These are phyloP conservation scores for Aspergillus sp. DNA, from an alignment of 2,329 filamentous ascomycete species.

Conservation along the genomic window DNA sequence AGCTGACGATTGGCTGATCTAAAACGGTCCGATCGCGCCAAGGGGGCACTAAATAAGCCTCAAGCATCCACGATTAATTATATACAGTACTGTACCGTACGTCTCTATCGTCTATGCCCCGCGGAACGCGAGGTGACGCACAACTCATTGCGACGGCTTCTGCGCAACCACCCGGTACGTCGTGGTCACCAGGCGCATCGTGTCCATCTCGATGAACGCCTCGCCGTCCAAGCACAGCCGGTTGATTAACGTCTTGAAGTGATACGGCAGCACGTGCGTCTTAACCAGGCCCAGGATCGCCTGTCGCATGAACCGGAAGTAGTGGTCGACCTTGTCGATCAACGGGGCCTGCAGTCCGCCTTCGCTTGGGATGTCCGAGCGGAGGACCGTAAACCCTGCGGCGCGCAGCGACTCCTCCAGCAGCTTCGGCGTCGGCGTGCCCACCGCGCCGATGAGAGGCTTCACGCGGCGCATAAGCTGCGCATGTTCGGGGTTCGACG, in stretches of 20 bases:
- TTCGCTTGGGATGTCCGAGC: conserved; percentile 45
- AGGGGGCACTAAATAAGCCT: too few relatives aligned
- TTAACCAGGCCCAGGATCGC: conserved; percentile 42
- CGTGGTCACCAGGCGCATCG: conserved; percentile 43
- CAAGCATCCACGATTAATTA: too few relatives aligned
- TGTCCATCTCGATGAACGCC: conserved; percentile 49
- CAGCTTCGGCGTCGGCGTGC: conserved; percentile 42
- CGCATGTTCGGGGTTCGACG: conserved; percentile 38
- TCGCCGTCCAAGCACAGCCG: conserved; percentile 45
- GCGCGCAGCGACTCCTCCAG: conserved; percentile 39
- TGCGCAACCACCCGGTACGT: conserved; percentile 46
- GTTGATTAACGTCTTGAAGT: conserved; percentile 47
- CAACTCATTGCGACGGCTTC: conserved; percentile 31
- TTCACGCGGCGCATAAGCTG: conserved; percentile 48
- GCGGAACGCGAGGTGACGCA: too few relatives aligned
- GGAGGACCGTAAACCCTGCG: conserved; percentile 41
- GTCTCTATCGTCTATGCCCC: too few relatives aligned
- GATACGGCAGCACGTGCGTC: conserved; percentile 38
- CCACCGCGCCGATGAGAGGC: conserved; percentile 47
- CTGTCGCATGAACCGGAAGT: conserved; percentile 44
- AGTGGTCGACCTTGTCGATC: conserved; percentile 47
- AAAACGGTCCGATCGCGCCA: too few relatives aligned
- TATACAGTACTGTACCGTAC: too few relatives aligned
- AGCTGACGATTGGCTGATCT: too few relatives aligned
- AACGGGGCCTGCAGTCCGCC: conserved; percentile 44